Evolutionary conservation across 1,284 basidiomycete genomes (phyloP), one percentile per base, ranked within the genome.

Genomic region (Microbotryum intermedium): DNA sequence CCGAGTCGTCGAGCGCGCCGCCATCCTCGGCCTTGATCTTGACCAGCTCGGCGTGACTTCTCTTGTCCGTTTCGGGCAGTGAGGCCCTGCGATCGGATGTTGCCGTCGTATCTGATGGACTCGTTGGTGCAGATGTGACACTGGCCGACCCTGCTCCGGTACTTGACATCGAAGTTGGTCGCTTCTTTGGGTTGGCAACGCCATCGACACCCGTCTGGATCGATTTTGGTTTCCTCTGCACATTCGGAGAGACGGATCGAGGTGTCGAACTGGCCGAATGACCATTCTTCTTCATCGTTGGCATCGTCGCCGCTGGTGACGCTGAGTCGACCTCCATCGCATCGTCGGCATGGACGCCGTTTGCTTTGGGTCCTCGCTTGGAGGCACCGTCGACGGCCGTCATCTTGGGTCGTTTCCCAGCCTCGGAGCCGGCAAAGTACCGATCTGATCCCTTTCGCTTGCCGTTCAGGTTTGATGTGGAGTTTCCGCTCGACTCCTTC

Each of bases 391-490:
- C 57, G 9, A 43, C 42, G n/a, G 25, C 34, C 20, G 50, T 23
- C 42, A 45, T 53, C 45, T 30, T 51, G 16, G 57, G 25, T 21
- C 55, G 47, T 23, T 57, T 57, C 26, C 55, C 55, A 21, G 39
- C 55, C 11, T 34, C 50, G 46, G 46, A 23, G 25, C 26, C 21
- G 20, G 23, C 42, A 21, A 50, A 48, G n/a, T 57, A 48, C 20
- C 49, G 48, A 29, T 57, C 55, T n/a, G 48, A 50, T 16, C 55
- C 55, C 29, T 58, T 58, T 18, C 50, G 26, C 45, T 58, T 58
- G n/a, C 28, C 42, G n/a, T 29, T 34, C 28, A 29, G 34, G 11
- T 39, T 39, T 11, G 34, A 39, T 39, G 34, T 39, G 13, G 34
- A 39, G 34, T 3, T 39, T 10, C 5, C 3, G 11, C 1, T 39